Evolutionary conservation across 148 eudicot species (phyloP).

Genomic region (Diospyros lotus): DNA sequence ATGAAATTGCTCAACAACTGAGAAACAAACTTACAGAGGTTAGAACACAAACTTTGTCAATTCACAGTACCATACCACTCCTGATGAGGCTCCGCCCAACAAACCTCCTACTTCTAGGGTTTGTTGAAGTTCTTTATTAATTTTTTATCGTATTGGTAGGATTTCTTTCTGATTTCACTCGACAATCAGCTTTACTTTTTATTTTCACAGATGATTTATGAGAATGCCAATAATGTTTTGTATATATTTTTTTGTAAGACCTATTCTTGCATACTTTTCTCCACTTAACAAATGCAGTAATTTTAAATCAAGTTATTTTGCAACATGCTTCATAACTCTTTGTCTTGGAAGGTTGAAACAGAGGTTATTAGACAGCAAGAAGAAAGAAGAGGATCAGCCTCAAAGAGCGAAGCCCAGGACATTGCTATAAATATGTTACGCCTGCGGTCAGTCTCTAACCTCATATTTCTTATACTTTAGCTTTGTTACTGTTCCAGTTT

Average conservation of each 20-base stretch:
- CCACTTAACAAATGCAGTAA: neutral
- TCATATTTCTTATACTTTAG: neutral
- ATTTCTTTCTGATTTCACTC: neutral
- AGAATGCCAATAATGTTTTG: conserved; percentile 1
- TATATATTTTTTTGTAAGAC: neutral
- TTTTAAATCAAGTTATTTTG: neutral
- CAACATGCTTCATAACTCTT: conserved; percentile 8
- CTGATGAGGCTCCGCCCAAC: neutral
- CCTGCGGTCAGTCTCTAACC: conserved; percentile 51
- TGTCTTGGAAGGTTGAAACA: conserved; percentile 64
- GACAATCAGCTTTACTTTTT: neutral
- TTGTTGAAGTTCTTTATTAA: conserved; percentile 1
- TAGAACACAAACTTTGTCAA: conserved; percentile 15
- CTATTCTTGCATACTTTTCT: neutral
- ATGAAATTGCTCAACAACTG: conserved; percentile 80
- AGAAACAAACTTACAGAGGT: conserved; percentile 95
- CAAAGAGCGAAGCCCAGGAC: conserved; percentile 91
- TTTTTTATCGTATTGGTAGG: neutral
- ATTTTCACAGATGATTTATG: conserved; percentile 4
- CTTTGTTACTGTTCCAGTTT: neutral
- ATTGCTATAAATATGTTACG: conserved; percentile 75
- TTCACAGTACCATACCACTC: neutral
- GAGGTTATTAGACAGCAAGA: conserved; percentile 58
- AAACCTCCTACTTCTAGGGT: neutral
- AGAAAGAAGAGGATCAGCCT: conserved; percentile 66